Conservation (phyloP, 2,329 filamentous ascomycete species). For the Drechslerella stenobrocha region DNA sequence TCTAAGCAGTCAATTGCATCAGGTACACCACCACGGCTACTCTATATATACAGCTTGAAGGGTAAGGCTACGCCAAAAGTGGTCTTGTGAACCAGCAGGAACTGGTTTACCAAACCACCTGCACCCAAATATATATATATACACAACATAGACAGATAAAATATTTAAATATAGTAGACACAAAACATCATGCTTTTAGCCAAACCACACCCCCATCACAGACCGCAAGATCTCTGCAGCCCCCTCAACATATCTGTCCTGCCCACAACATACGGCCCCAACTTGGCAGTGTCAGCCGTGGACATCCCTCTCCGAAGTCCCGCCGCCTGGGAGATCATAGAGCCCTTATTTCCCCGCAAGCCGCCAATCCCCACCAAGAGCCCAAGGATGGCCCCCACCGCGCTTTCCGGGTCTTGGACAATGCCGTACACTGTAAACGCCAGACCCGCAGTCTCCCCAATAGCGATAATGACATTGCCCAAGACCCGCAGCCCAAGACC, state of each 20-base stretch:
- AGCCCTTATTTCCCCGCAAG: no score
- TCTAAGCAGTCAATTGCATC: no score
- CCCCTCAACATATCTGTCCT: background rate
- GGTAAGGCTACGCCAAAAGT: no score
- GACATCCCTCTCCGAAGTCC: slow-evolving; percentile 10
- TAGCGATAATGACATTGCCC: background rate
- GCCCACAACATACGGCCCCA: slow-evolving; percentile 11
- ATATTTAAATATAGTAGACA: no score
- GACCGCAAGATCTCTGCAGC: no score
- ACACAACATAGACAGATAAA: no score
- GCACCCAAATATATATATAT: background rate
- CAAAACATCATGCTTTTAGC: no score
- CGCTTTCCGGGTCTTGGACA: slow-evolving; percentile 11
- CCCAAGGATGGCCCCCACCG: background rate
- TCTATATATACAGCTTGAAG: no score
- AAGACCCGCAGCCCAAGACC: background rate
- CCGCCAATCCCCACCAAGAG: slow-evolving; percentile 1
- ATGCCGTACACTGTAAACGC: slow-evolving; percentile 10
- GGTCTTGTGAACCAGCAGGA: no score
- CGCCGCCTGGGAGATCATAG: background rate
- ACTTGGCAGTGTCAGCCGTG: background rate
- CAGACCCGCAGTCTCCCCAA: background rate
- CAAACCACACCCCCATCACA: no score
- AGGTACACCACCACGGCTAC: no score
- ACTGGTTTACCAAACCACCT: background rate